Base-by-base conservation (phyloP, 1,284 basidiomycete genomes). In the Sporisorium reilianum region DNA sequence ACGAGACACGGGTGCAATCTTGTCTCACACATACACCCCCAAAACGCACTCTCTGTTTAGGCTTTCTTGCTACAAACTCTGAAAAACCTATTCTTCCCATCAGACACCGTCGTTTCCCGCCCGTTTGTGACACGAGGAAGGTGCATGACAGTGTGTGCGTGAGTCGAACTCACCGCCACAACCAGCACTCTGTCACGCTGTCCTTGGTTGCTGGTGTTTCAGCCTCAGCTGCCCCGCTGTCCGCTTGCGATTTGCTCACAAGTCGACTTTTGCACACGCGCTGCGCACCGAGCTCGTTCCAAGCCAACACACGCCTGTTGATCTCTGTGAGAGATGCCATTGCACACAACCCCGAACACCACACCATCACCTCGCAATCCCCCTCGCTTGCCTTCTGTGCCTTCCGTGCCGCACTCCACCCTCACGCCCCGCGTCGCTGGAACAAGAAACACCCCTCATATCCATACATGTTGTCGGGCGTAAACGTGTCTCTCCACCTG, bases 401-500 rank as follows among this genome's bases (percentile, higher is more conserved):
- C n/a, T n/a, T n/a, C n/a, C n/a, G n/a, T n/a, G n/a, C n/a, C n/a
- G n/a, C n/a, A n/a, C n/a, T n/a, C n/a, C n/a, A n/a, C n/a, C n/a
- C n/a, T 25, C 22, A 75, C 22, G 56, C 55, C 6, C 59, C 53
- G 23, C 74, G 40, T 12, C 64, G 64, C 14, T 76, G 68, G n/a
- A 76, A 62, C 11, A 76, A 45, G 45, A 76, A 76, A 40, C 74
- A 76, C 2, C 82, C 85, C 49, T 85, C 84, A 60, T 85, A 85
- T 4, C 84, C 84, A 53, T 72, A 80, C 71, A 81, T 80, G 42
- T 81, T 70, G 60, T 78, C 84, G 16, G 77, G 86, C 34, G 77
- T 86, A 80, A 80, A 87, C 50, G 77, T 87, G 76, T 82, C 87
- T 78, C 76, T 82, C 87, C 83, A 85, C 25, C 81, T 61, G 6